These are phyloP conservation scores for Ustulina deusta DNA, from an alignment of 2,329 filamentous ascomycete genomes.

Conservation along the genomic window DNA sequence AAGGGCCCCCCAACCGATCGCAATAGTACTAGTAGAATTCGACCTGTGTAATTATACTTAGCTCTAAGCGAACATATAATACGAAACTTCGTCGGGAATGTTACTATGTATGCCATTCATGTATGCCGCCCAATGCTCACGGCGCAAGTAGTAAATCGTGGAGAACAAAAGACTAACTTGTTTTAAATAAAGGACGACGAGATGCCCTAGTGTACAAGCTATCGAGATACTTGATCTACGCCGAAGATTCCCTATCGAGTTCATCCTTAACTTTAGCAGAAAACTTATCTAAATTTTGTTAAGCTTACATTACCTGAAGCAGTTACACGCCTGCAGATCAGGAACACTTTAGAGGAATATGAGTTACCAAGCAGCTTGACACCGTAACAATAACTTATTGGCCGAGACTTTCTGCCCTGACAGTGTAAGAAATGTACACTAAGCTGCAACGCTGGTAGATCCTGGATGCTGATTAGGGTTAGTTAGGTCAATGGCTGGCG, in stretches of 20 bases:
- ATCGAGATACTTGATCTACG: background rate
- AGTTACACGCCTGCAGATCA: background rate
- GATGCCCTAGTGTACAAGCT: background rate
- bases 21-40: no score
- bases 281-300: background rate
- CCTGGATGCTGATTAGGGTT: slow-evolving; percentile 1
- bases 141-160: background rate
- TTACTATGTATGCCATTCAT: background rate
- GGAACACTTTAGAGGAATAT: background rate
- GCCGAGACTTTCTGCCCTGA: no score
- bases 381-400: background rate
- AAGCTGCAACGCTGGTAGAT: background rate
- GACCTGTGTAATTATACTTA: no score
- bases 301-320: no score
- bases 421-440: no score
- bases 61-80: no score
- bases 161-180: background rate
- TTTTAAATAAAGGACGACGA: background rate
- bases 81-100: background rate
- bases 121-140: background rate
- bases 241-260: no score
- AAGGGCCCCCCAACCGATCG: no score
- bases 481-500: background rate
- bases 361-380: background rate
- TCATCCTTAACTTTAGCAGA: background rate